Percentiles rank a stretch among this genome's conserved stretches.
Evolutionary conservation across 768 basidiomycete genomes (phyloP).

Genomic region (Lactarius pseudohatsudake): DNA sequence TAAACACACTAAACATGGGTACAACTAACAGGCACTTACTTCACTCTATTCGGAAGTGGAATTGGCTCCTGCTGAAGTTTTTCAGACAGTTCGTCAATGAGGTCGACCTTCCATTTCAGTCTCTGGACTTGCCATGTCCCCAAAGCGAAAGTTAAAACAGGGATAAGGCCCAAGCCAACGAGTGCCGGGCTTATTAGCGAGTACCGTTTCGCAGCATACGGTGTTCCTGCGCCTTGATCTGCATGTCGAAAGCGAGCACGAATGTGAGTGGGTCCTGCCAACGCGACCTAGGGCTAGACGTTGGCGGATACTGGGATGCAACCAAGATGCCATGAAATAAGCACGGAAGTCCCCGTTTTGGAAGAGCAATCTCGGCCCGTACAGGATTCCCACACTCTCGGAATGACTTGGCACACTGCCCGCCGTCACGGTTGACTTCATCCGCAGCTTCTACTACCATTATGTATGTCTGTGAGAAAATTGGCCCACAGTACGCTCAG

Average conservation of each 20-base stretch:
- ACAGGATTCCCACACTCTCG: conserved; percentile 8
- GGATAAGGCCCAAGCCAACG: conserved; percentile 78
- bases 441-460: conserved; percentile 22
- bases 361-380: conserved; percentile 16
- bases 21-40: conserved; percentile 53
- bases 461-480: conserved; percentile 14
- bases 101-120: conserved; percentile 89
- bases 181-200: conserved; percentile 69
- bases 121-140: conserved; percentile 94
- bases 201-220: conserved; percentile 57
- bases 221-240: conserved; percentile 2
- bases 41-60: conserved; percentile 76
- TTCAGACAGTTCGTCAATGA: conserved; percentile 92
- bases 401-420: background rate
- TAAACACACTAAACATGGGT: conserved; percentile 29
- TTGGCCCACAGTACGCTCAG: conserved; percentile 3
- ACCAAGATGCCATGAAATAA: conserved; percentile 6
- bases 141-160: conserved; percentile 84
- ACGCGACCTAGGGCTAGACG: conserved; percentile 7
- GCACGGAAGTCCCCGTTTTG: background rate
- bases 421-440: background rate
- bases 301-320: conserved; percentile 3
- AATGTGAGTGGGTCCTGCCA: background rate
- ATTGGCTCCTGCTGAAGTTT: conserved; percentile 82
- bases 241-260: conserved; percentile 22